These are phyloP conservation scores for Mycena rebaudengoi DNA, from an alignment of 768 basidiomycete genomes.

Conservation along the genomic window DNA sequence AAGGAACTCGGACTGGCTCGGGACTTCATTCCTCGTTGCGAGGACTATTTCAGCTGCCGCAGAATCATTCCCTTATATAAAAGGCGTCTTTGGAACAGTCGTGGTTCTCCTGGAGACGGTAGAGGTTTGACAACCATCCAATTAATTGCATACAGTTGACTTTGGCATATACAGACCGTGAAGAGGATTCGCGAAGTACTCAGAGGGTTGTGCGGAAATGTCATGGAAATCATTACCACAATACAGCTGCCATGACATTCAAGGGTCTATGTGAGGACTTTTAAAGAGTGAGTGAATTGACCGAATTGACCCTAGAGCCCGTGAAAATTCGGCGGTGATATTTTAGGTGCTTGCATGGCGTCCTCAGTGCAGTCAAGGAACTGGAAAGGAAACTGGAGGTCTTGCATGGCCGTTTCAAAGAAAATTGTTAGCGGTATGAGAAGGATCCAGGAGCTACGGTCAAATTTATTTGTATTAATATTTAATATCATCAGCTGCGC, in stretches of 20 bases:
- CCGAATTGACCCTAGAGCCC: background rate
- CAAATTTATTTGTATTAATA: background rate
- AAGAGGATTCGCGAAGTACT: no score
- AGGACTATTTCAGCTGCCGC: background rate
- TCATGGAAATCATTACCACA: no score
- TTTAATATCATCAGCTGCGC: no score
- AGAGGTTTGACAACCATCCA: no score
- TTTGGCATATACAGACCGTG: no score
- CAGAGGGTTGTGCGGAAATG: no score
- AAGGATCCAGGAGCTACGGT: background rate
- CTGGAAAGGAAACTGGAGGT: background rate
- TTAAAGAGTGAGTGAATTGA: background rate
- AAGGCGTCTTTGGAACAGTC: constrained; percentile 4
- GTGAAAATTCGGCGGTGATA: background rate
- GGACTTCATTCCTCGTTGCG: background rate
- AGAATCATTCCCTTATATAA: constrained; percentile 11
- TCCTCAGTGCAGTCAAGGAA: background rate
- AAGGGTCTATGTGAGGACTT: constrained; percentile 1
- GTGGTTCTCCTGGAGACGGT: constrained; percentile 2
- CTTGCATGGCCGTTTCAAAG: background rate
- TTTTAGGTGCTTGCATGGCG: background rate
- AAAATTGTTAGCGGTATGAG: background rate
- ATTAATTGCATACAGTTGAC: no score
- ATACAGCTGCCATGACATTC: no score
- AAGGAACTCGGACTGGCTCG: no score